These are phyloP conservation scores for Trypanosoma congolense DNA, from an alignment of 208 protist genomes.

Conservation along the genomic window DNA sequence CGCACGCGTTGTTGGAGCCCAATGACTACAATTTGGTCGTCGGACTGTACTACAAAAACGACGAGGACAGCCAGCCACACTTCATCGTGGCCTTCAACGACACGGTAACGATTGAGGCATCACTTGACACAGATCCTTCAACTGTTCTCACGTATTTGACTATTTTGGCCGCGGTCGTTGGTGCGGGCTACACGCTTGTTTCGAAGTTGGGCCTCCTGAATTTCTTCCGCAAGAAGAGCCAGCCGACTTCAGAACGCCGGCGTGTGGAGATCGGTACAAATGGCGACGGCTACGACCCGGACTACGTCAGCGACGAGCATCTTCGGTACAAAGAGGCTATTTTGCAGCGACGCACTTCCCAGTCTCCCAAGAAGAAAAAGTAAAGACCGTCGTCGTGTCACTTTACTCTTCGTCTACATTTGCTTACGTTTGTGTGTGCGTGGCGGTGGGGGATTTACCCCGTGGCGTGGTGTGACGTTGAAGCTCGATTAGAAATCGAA, in stretches of 20 bases:
- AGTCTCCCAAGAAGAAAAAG: conserved; percentile 48
- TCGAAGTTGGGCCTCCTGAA: conserved; percentile 49
- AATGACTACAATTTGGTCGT: conserved; percentile 81
- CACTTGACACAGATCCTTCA: conserved; percentile 66
- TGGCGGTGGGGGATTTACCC: too few species aligned
- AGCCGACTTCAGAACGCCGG: conserved; percentile 9
- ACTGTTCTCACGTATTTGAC: conserved; percentile 83
- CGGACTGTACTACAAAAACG: conserved; percentile 67
- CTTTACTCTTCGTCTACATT: too few species aligned
- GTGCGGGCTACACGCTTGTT: conserved; percentile 42
- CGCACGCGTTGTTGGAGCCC: conserved; percentile 61
- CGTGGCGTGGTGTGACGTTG: too few species aligned
- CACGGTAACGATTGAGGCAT: conserved; percentile 63
- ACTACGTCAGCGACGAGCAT: conserved; percentile 82
- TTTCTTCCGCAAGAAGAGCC: conserved; percentile 13
- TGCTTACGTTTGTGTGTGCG: too few species aligned
- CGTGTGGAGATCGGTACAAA: conserved; percentile 25
- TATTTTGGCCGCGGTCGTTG: conserved; percentile 50
- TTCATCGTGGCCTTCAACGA: conserved; percentile 69
- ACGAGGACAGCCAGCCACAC: conserved; percentile 56
- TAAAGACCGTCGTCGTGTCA: too few species aligned
- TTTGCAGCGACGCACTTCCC: conserved; percentile 35
- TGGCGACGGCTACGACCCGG: conserved; percentile 58
- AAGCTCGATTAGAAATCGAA: too few species aligned
- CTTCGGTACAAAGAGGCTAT: conserved; percentile 63